phyloP scores from a whole-genome alignment of 208 protist genomes.

The Leishmania mexicana region DNA sequence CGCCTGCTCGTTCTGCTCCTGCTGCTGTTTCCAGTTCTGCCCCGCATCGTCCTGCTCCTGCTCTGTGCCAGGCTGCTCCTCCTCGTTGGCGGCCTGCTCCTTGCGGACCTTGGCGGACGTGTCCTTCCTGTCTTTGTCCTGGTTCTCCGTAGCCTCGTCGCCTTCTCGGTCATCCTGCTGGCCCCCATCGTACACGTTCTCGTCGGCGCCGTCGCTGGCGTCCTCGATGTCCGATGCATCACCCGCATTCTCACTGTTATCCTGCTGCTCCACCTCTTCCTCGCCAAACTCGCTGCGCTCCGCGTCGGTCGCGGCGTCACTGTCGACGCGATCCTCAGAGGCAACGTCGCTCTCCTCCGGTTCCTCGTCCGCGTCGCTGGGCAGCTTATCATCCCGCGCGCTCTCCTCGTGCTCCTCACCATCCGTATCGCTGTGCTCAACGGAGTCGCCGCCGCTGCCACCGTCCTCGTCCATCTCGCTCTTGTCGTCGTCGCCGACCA shows the following conservation, averaged over 20 bases:
- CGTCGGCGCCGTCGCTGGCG: conserved; percentile 57
- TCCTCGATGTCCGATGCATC: conserved; percentile 44
- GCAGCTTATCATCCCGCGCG: conserved; percentile 39
- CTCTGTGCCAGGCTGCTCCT: conserved; percentile 77
- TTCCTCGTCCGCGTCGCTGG: conserved; percentile 37
- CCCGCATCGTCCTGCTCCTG: conserved; percentile 83
- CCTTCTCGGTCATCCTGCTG: conserved; percentile 82
- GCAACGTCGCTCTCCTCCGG: conserved; percentile 37
- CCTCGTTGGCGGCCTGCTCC: conserved; percentile 62
- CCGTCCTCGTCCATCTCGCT: conserved; percentile 43
- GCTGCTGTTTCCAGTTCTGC: conserved; percentile 81
- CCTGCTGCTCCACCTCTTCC: conserved; percentile 38
- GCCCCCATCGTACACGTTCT: conserved; percentile 85
- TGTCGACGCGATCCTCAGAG: conserved; percentile 54
- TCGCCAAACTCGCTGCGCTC: conserved; percentile 44
- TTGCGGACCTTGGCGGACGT: conserved; percentile 42
- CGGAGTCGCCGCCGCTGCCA: conserved; percentile 31
- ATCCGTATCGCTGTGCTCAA: conserved; percentile 61
- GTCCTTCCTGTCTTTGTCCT: conserved; percentile 62
- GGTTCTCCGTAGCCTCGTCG: conserved; percentile 73
- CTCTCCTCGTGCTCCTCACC: conserved; percentile 66
- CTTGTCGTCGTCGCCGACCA: conserved; percentile 69
- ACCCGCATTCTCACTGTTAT: conserved; percentile 32
- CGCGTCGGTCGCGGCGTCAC: conserved; percentile 35
- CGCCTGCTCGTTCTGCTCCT: conserved; percentile 72